Conservation (phyloP, 805 yeast species). For the Candida verbasci region DNA sequence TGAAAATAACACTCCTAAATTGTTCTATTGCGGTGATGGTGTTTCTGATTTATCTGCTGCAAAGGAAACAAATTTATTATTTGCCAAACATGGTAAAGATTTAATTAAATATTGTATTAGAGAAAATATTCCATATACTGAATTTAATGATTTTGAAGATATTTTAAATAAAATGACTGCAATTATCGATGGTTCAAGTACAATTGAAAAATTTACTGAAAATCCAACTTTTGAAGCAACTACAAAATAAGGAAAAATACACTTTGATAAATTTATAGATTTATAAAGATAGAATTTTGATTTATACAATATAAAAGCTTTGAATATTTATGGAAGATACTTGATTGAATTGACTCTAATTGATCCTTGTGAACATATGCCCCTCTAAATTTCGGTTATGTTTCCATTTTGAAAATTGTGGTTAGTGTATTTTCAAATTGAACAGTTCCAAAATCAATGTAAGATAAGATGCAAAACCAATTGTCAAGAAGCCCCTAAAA, state of each 20-base stretch:
- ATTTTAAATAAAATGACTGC: slow-evolving; percentile 59
- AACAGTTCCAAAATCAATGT: too few relatives aligned
- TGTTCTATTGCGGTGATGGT: slow-evolving; percentile 97
- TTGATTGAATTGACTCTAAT: too few relatives aligned
- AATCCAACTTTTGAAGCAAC: slow-evolving; percentile 11
- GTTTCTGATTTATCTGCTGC: slow-evolving; percentile 95
- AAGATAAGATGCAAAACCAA: too few relatives aligned
- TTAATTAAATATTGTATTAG: slow-evolving; percentile 77
- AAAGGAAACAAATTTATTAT: slow-evolving; percentile 85
- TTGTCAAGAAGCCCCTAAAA: too few relatives aligned
- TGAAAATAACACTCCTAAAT: slow-evolving; percentile 43
- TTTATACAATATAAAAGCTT: too few relatives aligned
- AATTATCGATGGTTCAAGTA: slow-evolving; percentile 38
- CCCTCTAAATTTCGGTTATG: too few relatives aligned
- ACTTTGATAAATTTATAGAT: slow-evolving; percentile 1
- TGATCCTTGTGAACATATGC: too few relatives aligned
- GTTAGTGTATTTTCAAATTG: too few relatives aligned
- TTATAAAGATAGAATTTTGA: too few relatives aligned
- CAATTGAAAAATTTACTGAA: slow-evolving; percentile 20
- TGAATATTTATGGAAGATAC: too few relatives aligned
- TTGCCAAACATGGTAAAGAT: slow-evolving; percentile 92
- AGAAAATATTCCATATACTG: slow-evolving; percentile 79
- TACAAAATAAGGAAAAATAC: background rate
- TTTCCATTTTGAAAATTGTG: too few relatives aligned
- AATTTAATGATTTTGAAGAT: slow-evolving; percentile 72